Percentiles rank a stretch among this genome's conserved stretches.
Evolutionary conservation across 2,329 filamentous ascomycete genomes (phyloP).

Genomic region (Zarea fungicola): DNA sequence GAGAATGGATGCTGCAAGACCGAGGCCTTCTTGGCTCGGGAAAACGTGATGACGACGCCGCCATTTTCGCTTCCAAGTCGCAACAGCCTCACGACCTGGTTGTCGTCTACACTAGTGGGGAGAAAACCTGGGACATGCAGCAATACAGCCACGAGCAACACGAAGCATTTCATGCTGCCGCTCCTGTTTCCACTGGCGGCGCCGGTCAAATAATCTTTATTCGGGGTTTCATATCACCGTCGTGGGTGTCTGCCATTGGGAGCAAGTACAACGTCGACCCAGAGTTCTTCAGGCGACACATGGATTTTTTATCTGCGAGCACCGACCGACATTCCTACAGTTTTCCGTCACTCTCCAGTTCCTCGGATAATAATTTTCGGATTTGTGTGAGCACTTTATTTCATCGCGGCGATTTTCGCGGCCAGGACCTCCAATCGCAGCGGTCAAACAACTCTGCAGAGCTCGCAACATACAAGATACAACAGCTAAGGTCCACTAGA

Average conservation of each 20-base stretch:
- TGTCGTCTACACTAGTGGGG: too few relatives aligned
- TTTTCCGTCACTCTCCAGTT: slow-evolving; percentile 9
- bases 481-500: slow-evolving; percentile 5
- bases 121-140: too few relatives aligned
- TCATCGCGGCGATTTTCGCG: slow-evolving; percentile 10
- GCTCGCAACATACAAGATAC: slow-evolving; percentile 1
- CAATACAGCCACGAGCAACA: too few relatives aligned
- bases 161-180: too few relatives aligned
- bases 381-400: slow-evolving; percentile 13
- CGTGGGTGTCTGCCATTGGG: slow-evolving; percentile 9
- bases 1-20: too few relatives aligned
- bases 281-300: slow-evolving; percentile 10
- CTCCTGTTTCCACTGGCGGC: too few relatives aligned
- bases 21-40: too few relatives aligned
- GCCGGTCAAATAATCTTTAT: slow-evolving; percentile 35
- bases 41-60: too few relatives aligned
- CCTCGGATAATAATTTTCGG: slow-evolving; percentile 14
- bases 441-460: background rate
- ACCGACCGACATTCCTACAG: slow-evolving; percentile 9
- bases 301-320: slow-evolving; percentile 13
- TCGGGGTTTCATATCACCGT: slow-evolving; percentile 11
- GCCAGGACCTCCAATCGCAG: slow-evolving; percentile 4
- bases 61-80: too few relatives aligned
- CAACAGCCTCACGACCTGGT: too few relatives aligned
- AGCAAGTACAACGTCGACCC: slow-evolving; percentile 15